Evolutionary conservation across 306 rosid species (phyloP).

Genomic region (Amphicarpaea edgeworthii): DNA sequence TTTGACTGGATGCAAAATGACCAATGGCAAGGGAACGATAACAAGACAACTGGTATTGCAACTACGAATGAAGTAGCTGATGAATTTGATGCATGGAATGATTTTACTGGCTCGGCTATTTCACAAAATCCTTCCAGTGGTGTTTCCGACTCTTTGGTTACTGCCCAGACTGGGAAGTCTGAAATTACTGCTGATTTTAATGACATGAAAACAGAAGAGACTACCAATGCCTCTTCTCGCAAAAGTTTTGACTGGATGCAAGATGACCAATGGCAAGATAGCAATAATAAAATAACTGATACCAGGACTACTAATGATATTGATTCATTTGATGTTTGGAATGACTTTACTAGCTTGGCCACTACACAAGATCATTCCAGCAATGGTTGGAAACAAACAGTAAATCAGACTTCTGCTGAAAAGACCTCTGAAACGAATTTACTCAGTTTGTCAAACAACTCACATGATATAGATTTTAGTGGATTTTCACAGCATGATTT

Average conservation of each 20-base stretch:
- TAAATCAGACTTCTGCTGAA: conserved; percentile 49
- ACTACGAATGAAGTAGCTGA: conserved; percentile 47
- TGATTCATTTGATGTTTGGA: conserved; percentile 69
- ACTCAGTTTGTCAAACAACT: conserved; percentile 51
- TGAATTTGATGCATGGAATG: conserved; percentile 73
- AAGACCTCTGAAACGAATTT: conserved; percentile 54
- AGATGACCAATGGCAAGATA: conserved; percentile 58
- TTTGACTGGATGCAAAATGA: conserved; percentile 65
- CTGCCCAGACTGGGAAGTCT: conserved; percentile 53
- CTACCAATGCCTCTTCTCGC: conserved; percentile 44
- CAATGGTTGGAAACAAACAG: conserved; percentile 54
- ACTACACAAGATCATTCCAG: conserved; percentile 51
- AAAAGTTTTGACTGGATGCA: conserved; percentile 59
- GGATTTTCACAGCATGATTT: conserved; percentile 53
- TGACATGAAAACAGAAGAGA: conserved; percentile 47
- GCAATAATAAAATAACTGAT: conserved; percentile 51
- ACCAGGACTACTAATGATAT: conserved; percentile 42
- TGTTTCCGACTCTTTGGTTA: conserved; percentile 51
- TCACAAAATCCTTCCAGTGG: conserved; percentile 52
- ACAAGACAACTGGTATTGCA: conserved; percentile 47
- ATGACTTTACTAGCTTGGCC: conserved; percentile 62
- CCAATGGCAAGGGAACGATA: conserved; percentile 52
- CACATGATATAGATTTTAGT: conserved; percentile 59
- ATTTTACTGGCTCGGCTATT: conserved; percentile 64
- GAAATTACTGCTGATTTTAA: conserved; percentile 47